These are phyloP conservation scores for Camellia japonica DNA, from an alignment of 148 eudicot genomes.

Conservation along the genomic window DNA sequence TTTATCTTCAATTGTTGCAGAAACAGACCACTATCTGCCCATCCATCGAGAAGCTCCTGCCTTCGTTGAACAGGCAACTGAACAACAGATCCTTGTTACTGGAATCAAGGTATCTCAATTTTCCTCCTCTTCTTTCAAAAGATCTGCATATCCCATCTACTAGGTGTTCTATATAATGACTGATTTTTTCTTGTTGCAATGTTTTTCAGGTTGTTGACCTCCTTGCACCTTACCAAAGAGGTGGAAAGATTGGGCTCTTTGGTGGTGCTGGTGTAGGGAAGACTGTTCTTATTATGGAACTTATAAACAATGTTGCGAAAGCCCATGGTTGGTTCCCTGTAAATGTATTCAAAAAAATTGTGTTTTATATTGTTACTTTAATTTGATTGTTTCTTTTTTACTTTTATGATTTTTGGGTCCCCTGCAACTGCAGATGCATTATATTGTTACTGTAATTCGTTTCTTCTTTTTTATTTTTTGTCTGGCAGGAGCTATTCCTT, in stretches of 20 bases:
- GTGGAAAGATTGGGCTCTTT: constrained; percentile 86
- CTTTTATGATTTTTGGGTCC: no score
- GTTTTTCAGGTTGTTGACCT: constrained; percentile 70
- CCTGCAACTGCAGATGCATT: no score
- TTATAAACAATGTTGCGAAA: constrained; percentile 44
- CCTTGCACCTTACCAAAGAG: constrained; percentile 83
- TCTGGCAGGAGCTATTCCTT: no score
- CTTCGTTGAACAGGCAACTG: constrained; percentile 95
- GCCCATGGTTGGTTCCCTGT: constrained; percentile 20
- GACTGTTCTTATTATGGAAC: constrained; percentile 79
- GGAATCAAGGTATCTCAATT: constrained; percentile 69
- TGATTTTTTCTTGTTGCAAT: constrained; percentile 24
- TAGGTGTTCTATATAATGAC: not conserved
- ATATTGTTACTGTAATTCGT: no score
- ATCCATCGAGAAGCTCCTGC: constrained; percentile 95
- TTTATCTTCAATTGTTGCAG: constrained; percentile 32
- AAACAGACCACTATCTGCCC: constrained; percentile 78
- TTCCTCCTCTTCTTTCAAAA: not conserved
- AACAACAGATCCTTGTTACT: constrained; percentile 94
- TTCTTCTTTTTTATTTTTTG: no score
- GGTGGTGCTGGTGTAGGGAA: constrained; percentile 76
- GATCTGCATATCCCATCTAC: not conserved
- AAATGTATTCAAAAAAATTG: not conserved
- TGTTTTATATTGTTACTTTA: no score
- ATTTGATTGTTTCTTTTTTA: no score